Conservation (phyloP, 23 red algal genomes). For the Gracilariopsis chorda region DNA sequence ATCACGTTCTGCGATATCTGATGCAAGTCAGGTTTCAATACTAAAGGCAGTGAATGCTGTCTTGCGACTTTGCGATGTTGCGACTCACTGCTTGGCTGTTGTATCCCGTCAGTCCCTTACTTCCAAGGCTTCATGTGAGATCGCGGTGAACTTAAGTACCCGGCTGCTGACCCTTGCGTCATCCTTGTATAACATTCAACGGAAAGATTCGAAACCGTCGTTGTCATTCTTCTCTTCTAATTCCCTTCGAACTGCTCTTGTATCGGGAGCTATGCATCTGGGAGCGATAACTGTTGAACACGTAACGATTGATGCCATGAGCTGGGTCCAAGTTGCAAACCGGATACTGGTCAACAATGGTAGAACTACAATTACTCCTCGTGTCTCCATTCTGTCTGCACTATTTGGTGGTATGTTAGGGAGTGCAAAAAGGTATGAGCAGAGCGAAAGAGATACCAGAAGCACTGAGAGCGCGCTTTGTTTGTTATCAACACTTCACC, state of each 20-base stretch:
- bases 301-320: constrained; percentile 47
- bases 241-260: constrained; percentile 57
- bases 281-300: constrained; percentile 48
- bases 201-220: constrained; percentile 23
- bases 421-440: constrained; percentile 43
- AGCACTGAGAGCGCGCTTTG: constrained; percentile 26
- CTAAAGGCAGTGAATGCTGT: constrained; percentile 57
- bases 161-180: constrained; percentile 49
- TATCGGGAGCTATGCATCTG: constrained; percentile 64
- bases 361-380: constrained; percentile 14
- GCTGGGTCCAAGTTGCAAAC: constrained; percentile 52
- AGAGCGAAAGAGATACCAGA: constrained; percentile 26
- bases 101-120: constrained; percentile 46
- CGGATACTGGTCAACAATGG: constrained; percentile 46
- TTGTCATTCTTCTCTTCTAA: constrained; percentile 65
- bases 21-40: constrained; percentile 35
- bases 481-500: constrained; percentile 43
- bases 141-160: constrained; percentile 43
- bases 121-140: constrained; percentile 43
- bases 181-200: constrained; percentile 25
- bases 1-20: not conserved
- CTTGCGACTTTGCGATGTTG: constrained; percentile 56
- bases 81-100: constrained; percentile 56
- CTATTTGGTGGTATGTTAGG: constrained; percentile 63
- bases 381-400: constrained; percentile 47